Evolutionary conservation across 2,329 filamentous ascomycete genomes (phyloP).

Genomic region (Pyrenochaeta sp.): DNA sequence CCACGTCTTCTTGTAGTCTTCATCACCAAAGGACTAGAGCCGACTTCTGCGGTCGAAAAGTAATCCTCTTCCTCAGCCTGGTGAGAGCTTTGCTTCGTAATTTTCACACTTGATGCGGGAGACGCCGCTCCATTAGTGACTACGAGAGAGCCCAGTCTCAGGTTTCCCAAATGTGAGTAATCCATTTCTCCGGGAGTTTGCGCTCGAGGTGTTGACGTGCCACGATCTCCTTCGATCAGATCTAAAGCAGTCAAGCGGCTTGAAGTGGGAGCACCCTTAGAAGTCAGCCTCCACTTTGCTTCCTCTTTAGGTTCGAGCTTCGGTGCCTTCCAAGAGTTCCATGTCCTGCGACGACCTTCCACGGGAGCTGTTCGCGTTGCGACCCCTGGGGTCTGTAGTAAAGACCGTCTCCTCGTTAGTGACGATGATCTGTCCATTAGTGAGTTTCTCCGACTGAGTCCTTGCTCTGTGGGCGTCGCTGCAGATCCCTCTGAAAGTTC

Average conservation of each 20-base stretch:
- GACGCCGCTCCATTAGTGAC: constrained; percentile 59
- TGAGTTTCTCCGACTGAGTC: constrained; percentile 30
- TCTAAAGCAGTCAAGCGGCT: constrained; percentile 30
- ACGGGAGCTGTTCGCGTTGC: constrained; percentile 44
- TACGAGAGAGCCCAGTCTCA: constrained; percentile 54
- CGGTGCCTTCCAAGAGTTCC: constrained; percentile 43
- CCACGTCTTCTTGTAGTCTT: constrained; percentile 26
- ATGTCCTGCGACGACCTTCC: constrained; percentile 46
- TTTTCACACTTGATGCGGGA: constrained; percentile 51
- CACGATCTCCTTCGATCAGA: constrained; percentile 29
- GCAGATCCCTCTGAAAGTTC: constrained; percentile 26
- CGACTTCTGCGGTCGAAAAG: constrained; percentile 32
- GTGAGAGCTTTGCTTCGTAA: constrained; percentile 14
- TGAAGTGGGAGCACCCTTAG: constrained; percentile 28
- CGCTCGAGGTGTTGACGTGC: constrained; percentile 33
- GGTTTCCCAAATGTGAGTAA: constrained; percentile 52
- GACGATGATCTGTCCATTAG: constrained; percentile 34
- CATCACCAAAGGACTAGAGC: constrained; percentile 29
- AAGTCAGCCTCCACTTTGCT: constrained; percentile 38
- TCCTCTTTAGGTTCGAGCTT: constrained; percentile 34
- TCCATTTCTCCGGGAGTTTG: constrained; percentile 54
- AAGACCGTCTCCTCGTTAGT: constrained; percentile 50
- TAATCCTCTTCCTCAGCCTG: constrained; percentile 35
- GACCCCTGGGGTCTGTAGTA: constrained; percentile 50
- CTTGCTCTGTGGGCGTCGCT: constrained; percentile 17